A percentile compares a stretch with the other conserved stretches of the same genome.
Evolutionary conservation across 768 basidiomycete genomes (phyloP).

Genomic region (Tulasnella sp.): DNA sequence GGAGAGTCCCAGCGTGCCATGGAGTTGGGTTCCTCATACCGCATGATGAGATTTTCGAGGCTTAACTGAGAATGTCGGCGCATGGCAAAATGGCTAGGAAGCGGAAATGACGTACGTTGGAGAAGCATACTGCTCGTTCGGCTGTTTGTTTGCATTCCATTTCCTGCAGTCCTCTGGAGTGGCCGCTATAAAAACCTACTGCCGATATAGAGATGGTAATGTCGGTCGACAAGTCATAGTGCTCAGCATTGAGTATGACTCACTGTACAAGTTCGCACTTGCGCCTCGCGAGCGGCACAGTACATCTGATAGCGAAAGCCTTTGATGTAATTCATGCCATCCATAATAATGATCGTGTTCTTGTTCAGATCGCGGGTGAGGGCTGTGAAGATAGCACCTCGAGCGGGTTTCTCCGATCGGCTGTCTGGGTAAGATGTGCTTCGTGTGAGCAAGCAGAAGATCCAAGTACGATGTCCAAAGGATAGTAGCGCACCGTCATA

Average conservation of each 20-base stretch:
- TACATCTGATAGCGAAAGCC: conserved; percentile 98
- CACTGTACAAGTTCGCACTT: conserved; percentile 79
- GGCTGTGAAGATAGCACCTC: conserved; percentile 72
- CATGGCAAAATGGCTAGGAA: conserved; percentile 7
- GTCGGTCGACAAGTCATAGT: neutral
- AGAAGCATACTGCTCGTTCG: conserved; percentile 42
- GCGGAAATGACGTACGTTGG: conserved; percentile 50
- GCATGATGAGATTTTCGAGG: conserved; percentile 72
- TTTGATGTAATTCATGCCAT: conserved; percentile 94
- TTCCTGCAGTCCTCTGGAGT: conserved; percentile 62
- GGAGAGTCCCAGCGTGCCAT: conserved; percentile 99
- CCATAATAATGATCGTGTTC: conserved; percentile 77
- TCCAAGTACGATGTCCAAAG: neutral
- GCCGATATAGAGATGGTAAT: neutral
- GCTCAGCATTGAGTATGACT: conserved; percentile 23
- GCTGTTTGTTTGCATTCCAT: conserved; percentile 53
- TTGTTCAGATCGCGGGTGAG: conserved; percentile 60
- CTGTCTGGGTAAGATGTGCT: conserved; percentile 39
- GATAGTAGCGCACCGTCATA: conserved; percentile 59
- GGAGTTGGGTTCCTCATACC: conserved; percentile 93
- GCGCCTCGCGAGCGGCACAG: conserved; percentile 83
- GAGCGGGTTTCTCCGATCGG: conserved; percentile 76
- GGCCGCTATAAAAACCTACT: conserved; percentile 64
- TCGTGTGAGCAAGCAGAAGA: neutral
- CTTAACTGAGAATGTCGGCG: conserved; percentile 29